Evolutionary conservation across 2,329 filamentous ascomycete genomes (phyloP).

Genomic region (Fusarium neocosmosporiellum): DNA sequence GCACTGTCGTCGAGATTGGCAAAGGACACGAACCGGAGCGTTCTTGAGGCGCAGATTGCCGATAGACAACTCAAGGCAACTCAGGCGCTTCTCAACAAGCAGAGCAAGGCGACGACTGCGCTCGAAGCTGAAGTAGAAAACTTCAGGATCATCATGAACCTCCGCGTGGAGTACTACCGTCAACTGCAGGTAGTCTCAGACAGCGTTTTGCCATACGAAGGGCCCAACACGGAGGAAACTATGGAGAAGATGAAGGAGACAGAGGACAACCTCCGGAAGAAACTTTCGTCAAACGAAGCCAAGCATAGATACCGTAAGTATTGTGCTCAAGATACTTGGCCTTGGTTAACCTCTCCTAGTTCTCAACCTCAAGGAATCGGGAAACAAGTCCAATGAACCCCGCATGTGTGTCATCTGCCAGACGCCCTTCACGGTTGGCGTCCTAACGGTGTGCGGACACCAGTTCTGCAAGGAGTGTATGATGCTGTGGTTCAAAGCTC

Average conservation of each 20-base stretch:
- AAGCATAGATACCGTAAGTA: conserved; percentile 78
- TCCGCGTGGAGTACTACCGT: conserved; percentile 87
- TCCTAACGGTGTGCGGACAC: conserved; percentile 89
- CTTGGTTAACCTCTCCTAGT: conserved; percentile 51
- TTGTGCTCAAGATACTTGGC: not conserved
- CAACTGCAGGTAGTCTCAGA: conserved; percentile 94
- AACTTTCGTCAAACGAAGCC: conserved; percentile 72
- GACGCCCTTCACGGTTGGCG: conserved; percentile 78
- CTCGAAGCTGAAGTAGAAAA: conserved; percentile 79
- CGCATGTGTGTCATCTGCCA: conserved; percentile 90
- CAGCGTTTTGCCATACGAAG: conserved; percentile 80
- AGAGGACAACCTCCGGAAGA: conserved; percentile 60
- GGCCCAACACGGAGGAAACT: conserved; percentile 64
- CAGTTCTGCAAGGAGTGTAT: conserved; percentile 93
- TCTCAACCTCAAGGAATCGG: conserved; percentile 64
- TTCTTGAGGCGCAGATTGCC: conserved; percentile 74
- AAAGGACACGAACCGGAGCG: conserved; percentile 62
- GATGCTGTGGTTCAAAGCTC: conserved; percentile 77
- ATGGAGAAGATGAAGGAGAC: conserved; percentile 49
- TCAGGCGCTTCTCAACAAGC: conserved; percentile 63
- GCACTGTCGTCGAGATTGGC: conserved; percentile 68
- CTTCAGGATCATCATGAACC: conserved; percentile 84
- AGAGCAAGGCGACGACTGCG: conserved; percentile 59
- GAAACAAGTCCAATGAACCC: conserved; percentile 71
- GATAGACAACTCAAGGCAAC: conserved; percentile 71